Evolutionary conservation across 2,329 filamentous ascomycete genomes (phyloP).

Genomic region (Xylariales sp.): DNA sequence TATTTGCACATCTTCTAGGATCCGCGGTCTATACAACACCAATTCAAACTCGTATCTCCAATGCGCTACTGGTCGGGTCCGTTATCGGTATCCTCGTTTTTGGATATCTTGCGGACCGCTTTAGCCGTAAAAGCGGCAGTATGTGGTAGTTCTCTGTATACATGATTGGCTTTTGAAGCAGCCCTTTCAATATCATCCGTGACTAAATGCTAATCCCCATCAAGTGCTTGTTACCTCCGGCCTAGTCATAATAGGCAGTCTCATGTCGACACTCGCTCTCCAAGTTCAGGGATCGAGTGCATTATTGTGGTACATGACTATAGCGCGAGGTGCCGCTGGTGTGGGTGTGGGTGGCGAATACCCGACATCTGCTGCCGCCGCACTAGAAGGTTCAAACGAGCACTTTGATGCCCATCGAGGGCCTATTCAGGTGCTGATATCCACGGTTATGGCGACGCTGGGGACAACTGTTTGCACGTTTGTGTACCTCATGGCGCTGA

Average conservation of each 20-base stretch:
- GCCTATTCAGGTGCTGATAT: slow-evolving; percentile 28
- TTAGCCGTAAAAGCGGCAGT: slow-evolving; percentile 24
- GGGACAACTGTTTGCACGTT: slow-evolving; percentile 27
- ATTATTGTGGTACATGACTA: slow-evolving; percentile 32
- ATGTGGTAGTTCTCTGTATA: neutral
- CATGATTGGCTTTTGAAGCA: neutral
- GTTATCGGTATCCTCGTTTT: slow-evolving; percentile 27
- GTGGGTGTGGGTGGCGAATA: slow-evolving; percentile 33
- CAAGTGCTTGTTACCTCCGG: slow-evolving; percentile 22
- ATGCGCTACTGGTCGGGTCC: slow-evolving; percentile 25
- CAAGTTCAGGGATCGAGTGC: slow-evolving; percentile 21
- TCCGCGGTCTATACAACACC: slow-evolving; percentile 20
- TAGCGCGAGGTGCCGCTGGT: slow-evolving; percentile 29
- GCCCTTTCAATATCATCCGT: neutral
- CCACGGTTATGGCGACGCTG: slow-evolving; percentile 28
- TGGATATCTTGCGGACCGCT: slow-evolving; percentile 24
- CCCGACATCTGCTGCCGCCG: slow-evolving; percentile 30
- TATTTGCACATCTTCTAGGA: slow-evolving; percentile 24
- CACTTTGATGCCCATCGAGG: slow-evolving; percentile 16
- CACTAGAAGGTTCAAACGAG: slow-evolving; percentile 28
- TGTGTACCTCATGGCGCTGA: slow-evolving; percentile 28
- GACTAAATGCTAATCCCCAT: neutral
- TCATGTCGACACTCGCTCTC: slow-evolving; percentile 31
- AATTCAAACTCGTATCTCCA: slow-evolving; percentile 25
- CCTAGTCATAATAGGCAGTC: slow-evolving; percentile 23